Conservation (phyloP, 2,329 filamentous ascomycete genomes). For the Emmonsia crescens region DNA sequence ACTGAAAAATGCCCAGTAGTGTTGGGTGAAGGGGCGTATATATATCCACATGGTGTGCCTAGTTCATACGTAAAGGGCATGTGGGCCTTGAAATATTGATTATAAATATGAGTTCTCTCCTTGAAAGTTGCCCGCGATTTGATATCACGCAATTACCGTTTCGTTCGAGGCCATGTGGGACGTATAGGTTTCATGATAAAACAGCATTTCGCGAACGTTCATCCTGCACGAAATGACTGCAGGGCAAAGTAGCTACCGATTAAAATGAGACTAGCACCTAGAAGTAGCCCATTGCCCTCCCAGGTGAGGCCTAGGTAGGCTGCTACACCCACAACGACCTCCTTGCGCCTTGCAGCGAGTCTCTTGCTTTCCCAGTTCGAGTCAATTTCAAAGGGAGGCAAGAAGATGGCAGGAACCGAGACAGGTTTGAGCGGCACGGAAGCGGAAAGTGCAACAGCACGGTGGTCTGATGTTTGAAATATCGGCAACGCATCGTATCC, state of each 20-base stretch:
- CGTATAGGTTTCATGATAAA: not conserved
- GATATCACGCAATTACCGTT: not conserved
- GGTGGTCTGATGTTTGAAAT: conserved; percentile 76
- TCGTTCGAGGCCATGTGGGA: not conserved
- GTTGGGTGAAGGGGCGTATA: not conserved
- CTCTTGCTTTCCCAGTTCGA: conserved; percentile 46
- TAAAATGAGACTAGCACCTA: conserved; percentile 29
- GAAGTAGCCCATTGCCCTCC: conserved; percentile 35
- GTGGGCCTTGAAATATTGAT: not conserved
- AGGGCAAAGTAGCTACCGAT: conserved; percentile 34
- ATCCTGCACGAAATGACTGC: conserved; percentile 22
- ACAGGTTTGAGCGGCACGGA: conserved; percentile 49
- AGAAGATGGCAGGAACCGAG: conserved; percentile 19
- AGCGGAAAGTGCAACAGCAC: conserved; percentile 64
- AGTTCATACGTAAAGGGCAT: not conserved
- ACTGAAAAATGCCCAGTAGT: not conserved
- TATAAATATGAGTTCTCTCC: not conserved
- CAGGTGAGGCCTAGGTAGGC: conserved; percentile 44
- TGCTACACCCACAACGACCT: conserved; percentile 48
- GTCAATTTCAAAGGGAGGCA: conserved; percentile 47
- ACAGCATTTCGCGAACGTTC: not conserved
- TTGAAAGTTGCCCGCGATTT: not conserved
- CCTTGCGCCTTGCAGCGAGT: conserved; percentile 45
- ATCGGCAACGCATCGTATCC: conserved; percentile 67
- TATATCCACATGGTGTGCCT: not conserved